Evolutionary conservation across 768 basidiomycete species (phyloP).

Genomic region (Lentinula lateritia): DNA sequence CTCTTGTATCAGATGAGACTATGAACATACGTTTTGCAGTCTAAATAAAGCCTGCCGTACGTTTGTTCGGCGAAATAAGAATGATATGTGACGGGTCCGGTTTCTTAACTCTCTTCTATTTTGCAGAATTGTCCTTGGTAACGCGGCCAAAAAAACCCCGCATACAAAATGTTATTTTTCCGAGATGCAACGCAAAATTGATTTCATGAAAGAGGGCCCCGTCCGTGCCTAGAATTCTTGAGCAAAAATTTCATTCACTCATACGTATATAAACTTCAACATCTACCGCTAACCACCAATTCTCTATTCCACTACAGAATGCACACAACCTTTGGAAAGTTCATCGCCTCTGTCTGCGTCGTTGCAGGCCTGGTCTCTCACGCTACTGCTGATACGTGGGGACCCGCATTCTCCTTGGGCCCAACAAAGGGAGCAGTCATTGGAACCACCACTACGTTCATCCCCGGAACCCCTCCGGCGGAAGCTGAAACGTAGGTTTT

Average conservation of each 20-base stretch:
- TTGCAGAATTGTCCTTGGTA: neutral
- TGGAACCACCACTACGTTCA: conserved; percentile 1
- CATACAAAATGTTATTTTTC: neutral
- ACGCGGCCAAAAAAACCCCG: neutral
- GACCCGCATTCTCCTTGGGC: conserved; percentile 5
- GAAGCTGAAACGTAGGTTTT: neutral
- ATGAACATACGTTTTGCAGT: neutral
- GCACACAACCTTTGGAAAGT: neutral
- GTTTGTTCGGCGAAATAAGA: neutral
- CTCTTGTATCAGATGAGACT: neutral
- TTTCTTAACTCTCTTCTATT: neutral
- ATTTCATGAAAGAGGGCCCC: too few species aligned
- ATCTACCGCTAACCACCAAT: neutral
- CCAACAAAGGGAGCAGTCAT: conserved; percentile 3
- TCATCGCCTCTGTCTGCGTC: neutral
- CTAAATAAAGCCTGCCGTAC: neutral
- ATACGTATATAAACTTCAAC: neutral
- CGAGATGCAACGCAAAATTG: neutral
- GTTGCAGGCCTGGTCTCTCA: neutral
- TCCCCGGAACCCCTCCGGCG: conserved; percentile 4
- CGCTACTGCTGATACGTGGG: neutral
- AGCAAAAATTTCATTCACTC: too few species aligned
- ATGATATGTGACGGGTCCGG: neutral
- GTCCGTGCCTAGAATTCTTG: too few species aligned
- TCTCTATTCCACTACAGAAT: neutral